phyloP scores from a whole-genome alignment of 306 rosid species.

The Quercus variabilis region DNA sequence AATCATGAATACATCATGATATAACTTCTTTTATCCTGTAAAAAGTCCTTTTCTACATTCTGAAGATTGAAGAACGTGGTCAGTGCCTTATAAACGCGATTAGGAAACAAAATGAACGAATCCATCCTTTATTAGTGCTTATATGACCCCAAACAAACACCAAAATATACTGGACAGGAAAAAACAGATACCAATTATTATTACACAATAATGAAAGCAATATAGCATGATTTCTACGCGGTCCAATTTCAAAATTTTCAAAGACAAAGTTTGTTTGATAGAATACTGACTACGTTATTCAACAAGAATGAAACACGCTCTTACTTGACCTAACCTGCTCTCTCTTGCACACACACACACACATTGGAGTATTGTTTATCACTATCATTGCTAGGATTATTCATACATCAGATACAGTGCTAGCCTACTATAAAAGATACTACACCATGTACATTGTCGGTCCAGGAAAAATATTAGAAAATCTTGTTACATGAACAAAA shows the following conservation, averaged over 20 bases:
- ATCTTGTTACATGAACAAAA: not conserved
- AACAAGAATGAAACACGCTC: not conserved
- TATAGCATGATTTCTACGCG: not conserved
- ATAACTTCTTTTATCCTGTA: not conserved
- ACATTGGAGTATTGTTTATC: not conserved
- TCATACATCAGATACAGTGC: not conserved
- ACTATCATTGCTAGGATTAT: not conserved
- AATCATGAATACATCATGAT: not conserved
- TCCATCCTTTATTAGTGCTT: not conserved
- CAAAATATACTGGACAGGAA: not conserved
- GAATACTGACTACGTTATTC: not conserved
- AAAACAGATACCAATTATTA: not conserved
- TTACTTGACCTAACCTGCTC: not conserved
- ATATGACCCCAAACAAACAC: not conserved
- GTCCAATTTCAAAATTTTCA: not conserved
- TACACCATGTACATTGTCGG: not conserved
- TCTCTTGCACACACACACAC: not conserved
- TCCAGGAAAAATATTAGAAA: not conserved
- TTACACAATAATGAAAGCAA: not conserved
- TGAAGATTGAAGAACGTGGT: not conserved
- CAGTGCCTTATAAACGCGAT: not conserved
- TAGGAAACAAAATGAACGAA: not conserved
- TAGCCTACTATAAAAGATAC: not conserved
- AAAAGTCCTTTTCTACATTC: not conserved
- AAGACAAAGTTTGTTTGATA: not conserved